Evolutionary conservation across 495 filamentous ascomycete species (phyloP), one percentile per base, ranked within the genome.

Genomic region (Apodospora peruviana): DNA sequence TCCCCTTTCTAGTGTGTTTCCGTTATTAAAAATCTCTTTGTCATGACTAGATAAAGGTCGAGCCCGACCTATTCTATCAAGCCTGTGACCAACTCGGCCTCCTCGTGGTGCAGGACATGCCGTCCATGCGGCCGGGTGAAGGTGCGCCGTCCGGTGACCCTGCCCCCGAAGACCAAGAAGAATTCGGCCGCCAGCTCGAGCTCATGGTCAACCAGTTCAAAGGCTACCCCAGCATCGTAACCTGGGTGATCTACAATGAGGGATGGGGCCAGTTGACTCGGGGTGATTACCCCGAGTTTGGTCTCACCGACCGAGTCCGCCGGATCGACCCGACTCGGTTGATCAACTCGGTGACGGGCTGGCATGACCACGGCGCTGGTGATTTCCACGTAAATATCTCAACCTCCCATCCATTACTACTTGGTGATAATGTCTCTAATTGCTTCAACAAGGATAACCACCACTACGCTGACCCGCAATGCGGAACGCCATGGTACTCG

Each of bases 391-490:
- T 61, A 27, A 18, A 55, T 21, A 14, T 32, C 14, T 32, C 45
- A 2, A 4, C 0, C 5, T 7, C 4, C 36, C n/a, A n/a, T n/a
- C 16, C 67, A 71, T 56, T 48, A 17, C 4, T 25, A 11, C 35
- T n/a, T 17, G 16, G 14, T 16, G 9, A 20, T 9, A 5, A 39
- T 5, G 5, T 18, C 14, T 8, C 18, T 40, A 18, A 40, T 17
- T 51, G 12, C 20, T n/a, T 7, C 16, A 20, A 40, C 14, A 40
- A 79, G 35, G 82, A 87, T 52, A 86, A 85, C 53, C 83, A 87
- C 54, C 81, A 87, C 58, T 87, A 87, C 58, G 77, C 83, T 3
- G 80, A 84, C 53, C 80, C 83, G 0, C 83, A 86, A 62, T 87
- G 83, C 47, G 83, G 83, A 16, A 78, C 80, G 0, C 83, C 83